Base-by-base conservation (phyloP, 1,139 yeast species). In the Nakaseomyces bracarensis region DNA sequence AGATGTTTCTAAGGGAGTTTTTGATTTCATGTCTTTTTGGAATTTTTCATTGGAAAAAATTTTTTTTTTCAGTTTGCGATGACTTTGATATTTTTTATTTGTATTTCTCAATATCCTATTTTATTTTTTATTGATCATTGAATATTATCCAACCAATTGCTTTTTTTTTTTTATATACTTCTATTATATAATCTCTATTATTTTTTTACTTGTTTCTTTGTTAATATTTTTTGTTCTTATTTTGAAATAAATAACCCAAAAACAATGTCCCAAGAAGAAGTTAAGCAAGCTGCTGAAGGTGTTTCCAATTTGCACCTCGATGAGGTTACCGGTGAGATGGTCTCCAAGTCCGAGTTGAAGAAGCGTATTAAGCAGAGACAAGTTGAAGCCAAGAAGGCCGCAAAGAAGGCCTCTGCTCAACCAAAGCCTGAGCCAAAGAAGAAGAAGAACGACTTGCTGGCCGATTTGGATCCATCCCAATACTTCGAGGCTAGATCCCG, bases 291-390 rank as follows among this genome's bases (percentile, higher is more conserved):
- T 44, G 67, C 93, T 41, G 96, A 87, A 58, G 79, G 77, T 56
- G 77, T 86, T 53, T 89, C 85, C 65, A 89, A 87, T 73, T 78
- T 86, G 62, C 68, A 68, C 52, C 73, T 91, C 55, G 98, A 91
- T 64, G 96, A 87, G 47, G 94, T 70, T 56, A 89, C 97, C 50
- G 97, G 97, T 40, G 98, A 91, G 69, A 84, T 80, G 67, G 96
- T 91, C 40, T 91, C 98, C 64, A 91, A 91, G 72, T 75, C 93
- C 49, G 98, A 91, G 67, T 79, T 91, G 70, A 91, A 91, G 75
- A 86, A 84, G 74, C 84, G 98, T 71, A 87, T 83, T 69, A 91
- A 91, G 76, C 74, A 73, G 52, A 82, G 98, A 66, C 85, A 82
- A 53, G 69, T 76, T 45, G 96, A 86, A 57, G 87, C 85, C 58